Percentiles rank a stretch among this genome's conserved stretches.
Conservation (phyloP, 306 rosid species). For the Citrullus colocynthis region DNA sequence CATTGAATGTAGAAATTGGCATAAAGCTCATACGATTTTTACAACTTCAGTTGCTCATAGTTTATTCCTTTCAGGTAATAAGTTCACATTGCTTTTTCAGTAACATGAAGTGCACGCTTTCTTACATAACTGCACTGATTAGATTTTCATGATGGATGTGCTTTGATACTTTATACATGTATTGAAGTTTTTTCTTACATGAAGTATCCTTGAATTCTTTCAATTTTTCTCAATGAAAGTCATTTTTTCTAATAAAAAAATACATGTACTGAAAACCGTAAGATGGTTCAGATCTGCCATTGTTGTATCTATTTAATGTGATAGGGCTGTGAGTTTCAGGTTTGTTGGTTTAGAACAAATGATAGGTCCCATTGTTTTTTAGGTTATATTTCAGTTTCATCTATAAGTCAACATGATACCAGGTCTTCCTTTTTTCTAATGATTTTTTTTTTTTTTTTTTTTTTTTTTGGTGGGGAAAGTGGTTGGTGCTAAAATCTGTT, state of each 20-base stretch:
- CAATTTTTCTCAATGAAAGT: too few species aligned
- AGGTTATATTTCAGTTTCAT: neutral
- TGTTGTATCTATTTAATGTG: neutral
- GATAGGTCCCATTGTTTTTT: neutral
- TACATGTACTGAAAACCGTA: neutral
- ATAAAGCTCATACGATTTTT: constrained; percentile 75
- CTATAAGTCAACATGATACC: neutral
- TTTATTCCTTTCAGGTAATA: constrained; percentile 68
- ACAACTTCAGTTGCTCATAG: constrained; percentile 60
- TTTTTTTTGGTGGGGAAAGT: neutral
- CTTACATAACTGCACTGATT: neutral
- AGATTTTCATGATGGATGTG: too few species aligned
- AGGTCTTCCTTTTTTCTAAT: neutral
- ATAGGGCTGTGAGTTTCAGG: neutral
- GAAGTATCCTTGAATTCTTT: too few species aligned
- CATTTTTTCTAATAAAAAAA: too few species aligned
- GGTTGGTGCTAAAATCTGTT: neutral
- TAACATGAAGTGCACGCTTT: neutral
- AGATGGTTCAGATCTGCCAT: neutral
- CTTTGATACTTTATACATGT: too few species aligned
- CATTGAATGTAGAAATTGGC: constrained; percentile 82
- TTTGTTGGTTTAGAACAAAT: neutral
- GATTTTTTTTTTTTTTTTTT: neutral
- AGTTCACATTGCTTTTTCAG: constrained; percentile 4
- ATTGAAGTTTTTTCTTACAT: too few species aligned